phyloP scores from a whole-genome alignment of 2,329 filamentous ascomycete species.

The Cercospora sp. region DNA sequence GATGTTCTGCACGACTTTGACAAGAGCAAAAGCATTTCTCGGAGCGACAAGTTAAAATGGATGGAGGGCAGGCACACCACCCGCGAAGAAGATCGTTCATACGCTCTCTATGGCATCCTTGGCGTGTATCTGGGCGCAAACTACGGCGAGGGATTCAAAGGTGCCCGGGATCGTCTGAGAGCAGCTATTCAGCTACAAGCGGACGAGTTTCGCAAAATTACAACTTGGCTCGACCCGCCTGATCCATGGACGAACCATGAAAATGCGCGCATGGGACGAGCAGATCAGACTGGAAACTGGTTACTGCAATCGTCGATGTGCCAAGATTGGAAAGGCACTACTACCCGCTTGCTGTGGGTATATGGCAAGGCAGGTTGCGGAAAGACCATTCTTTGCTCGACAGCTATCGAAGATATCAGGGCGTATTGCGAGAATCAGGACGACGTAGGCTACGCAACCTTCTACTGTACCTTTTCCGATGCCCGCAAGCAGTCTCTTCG shows the following conservation, averaged over 20 bases:
- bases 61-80: not conserved
- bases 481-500: not conserved
- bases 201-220: not conserved
- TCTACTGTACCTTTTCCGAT: not conserved
- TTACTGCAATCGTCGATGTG: not conserved
- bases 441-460: not conserved
- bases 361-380: not conserved
- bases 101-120: not conserved
- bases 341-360: not conserved
- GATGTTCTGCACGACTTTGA: not conserved
- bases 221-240: not conserved
- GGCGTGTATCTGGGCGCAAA: not conserved
- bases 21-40: not conserved
- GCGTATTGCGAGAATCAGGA: not conserved
- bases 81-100: not conserved
- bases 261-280: not conserved
- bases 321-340: accelerated
- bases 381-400: not conserved
- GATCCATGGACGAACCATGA: not conserved
- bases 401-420: not conserved
- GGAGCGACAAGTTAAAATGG: not conserved
- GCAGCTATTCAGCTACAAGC: not conserved
- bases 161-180: not conserved
- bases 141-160: not conserved
- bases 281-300: not conserved